phyloP scores from a whole-genome alignment of 2,329 filamentous ascomycete species.

The Sporothrix phasma region DNA sequence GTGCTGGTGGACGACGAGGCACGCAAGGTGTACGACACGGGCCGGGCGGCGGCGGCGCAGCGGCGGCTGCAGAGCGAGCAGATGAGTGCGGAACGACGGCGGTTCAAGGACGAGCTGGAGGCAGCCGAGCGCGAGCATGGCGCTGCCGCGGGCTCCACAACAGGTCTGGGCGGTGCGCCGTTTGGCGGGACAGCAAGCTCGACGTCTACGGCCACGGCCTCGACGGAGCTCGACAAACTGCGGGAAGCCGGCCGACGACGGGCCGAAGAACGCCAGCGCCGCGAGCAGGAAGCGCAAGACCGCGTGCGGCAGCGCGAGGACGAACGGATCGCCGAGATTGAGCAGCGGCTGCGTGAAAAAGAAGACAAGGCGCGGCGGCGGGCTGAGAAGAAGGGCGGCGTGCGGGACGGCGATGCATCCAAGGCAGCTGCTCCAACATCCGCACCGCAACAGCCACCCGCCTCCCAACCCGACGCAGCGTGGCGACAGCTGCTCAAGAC shows the following conservation, averaged over 20 bases:
- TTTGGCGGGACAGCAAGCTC: background rate
- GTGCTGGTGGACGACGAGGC: constrained; percentile 62
- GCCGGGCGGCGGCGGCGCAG: constrained; percentile 59
- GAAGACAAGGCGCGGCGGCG: constrained; percentile 30
- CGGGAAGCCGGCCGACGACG: constrained; percentile 28
- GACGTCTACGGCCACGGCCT: background rate
- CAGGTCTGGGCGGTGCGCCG: constrained; percentile 32
- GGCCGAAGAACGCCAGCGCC: constrained; percentile 33
- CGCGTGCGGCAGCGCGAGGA: constrained; percentile 30
- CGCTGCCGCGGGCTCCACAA: constrained; percentile 24
- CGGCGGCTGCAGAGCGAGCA: constrained; percentile 61
- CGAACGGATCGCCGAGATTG: constrained; percentile 35
- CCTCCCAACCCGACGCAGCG: constrained; percentile 2
- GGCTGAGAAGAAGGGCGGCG: constrained; percentile 32
- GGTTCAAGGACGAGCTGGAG: constrained; percentile 81
- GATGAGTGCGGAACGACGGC: constrained; percentile 61
- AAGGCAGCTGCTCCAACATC: background rate
- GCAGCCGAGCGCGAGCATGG: constrained; percentile 53
- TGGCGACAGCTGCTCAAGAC: constrained; percentile 16
- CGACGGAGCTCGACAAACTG: constrained; percentile 25
- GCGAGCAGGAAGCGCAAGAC: constrained; percentile 34
- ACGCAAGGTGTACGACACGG: constrained; percentile 68
- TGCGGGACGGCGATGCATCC: constrained; percentile 24
- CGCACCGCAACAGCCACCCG: background rate
- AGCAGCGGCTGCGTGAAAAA: constrained; percentile 34